These are phyloP conservation scores for Balakata baccata DNA, from an alignment of 345 rosid species.

Conservation along the genomic window DNA sequence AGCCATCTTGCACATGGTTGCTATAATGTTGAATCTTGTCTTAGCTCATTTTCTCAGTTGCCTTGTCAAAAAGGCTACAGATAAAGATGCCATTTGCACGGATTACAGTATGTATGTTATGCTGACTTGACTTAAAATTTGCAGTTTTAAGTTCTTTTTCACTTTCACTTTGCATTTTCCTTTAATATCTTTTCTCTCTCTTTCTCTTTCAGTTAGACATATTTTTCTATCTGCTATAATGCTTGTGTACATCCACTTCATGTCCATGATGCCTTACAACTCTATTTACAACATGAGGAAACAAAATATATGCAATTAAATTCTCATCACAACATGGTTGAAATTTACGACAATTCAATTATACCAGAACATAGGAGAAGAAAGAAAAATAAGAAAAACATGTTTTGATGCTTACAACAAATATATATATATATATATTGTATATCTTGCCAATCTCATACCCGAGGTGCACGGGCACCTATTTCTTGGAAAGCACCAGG, in stretches of 20 bases:
- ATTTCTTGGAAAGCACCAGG: conserved; percentile 90
- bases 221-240: background rate
- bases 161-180: background rate
- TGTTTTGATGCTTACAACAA: background rate
- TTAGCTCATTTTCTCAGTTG: background rate
- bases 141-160: background rate
- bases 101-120: background rate
- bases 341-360: background rate
- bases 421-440: too few relatives aligned
- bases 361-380: background rate
- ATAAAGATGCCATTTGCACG: background rate
- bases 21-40: background rate
- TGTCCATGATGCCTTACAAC: background rate
- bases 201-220: background rate
- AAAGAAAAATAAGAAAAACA: background rate
- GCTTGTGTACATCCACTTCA: background rate
- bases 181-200: background rate
- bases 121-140: background rate
- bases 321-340: background rate
- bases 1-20: background rate
- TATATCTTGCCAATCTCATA: conserved; percentile 37
- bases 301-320: background rate
- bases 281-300: background rate
- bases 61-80: background rate
- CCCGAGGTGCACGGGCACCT: conserved; percentile 96